Conservation (phyloP, 495 filamentous ascomycete genomes). For the Daldinia concentrica region DNA sequence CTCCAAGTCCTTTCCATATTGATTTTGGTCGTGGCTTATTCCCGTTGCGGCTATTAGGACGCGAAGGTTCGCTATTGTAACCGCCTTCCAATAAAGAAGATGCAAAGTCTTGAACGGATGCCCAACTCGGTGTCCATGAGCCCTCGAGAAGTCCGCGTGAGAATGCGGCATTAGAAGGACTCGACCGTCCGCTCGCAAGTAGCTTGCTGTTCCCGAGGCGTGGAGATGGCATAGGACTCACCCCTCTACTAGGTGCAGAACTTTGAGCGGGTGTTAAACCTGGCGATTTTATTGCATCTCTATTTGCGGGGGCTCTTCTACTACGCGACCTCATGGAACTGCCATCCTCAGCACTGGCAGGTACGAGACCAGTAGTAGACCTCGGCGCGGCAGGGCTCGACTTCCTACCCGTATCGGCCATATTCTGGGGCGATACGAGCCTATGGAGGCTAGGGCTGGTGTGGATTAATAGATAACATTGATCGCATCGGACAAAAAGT, state of each 20-base stretch:
- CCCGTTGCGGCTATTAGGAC: conserved; percentile 45
- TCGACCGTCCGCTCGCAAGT: conserved; percentile 43
- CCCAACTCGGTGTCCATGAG: conserved; percentile 59
- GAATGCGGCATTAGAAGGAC: conserved; percentile 47
- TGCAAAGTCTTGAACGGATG: conserved; percentile 56
- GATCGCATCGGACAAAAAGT: conserved; percentile 28
- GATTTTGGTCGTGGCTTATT: conserved; percentile 42
- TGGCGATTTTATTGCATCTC: conserved; percentile 18
- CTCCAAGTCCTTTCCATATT: conserved; percentile 47
- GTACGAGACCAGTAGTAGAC: conserved; percentile 42
- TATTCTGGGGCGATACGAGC: conserved; percentile 40
- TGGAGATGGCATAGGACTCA: conserved; percentile 54
- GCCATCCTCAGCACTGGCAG: conserved; percentile 38
- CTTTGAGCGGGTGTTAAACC: conserved; percentile 29
- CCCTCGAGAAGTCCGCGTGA: conserved; percentile 52
- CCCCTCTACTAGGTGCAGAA: conserved; percentile 48
- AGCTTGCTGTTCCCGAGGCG: conserved; percentile 48
- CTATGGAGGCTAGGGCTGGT: conserved; percentile 38
- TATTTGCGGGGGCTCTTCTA: conserved; percentile 26
- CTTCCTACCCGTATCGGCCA: conserved; percentile 42
- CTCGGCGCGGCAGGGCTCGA: conserved; percentile 35
- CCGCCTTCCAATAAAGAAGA: conserved; percentile 53
- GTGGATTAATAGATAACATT: conserved; percentile 42
- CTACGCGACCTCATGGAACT: conserved; percentile 43
- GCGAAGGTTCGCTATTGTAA: conserved; percentile 46